Evolutionary conservation across 192 early-diverging fungal species (phyloP), one percentile per base, ranked within the genome.

Genomic region (Umbelopsis sp.): DNA sequence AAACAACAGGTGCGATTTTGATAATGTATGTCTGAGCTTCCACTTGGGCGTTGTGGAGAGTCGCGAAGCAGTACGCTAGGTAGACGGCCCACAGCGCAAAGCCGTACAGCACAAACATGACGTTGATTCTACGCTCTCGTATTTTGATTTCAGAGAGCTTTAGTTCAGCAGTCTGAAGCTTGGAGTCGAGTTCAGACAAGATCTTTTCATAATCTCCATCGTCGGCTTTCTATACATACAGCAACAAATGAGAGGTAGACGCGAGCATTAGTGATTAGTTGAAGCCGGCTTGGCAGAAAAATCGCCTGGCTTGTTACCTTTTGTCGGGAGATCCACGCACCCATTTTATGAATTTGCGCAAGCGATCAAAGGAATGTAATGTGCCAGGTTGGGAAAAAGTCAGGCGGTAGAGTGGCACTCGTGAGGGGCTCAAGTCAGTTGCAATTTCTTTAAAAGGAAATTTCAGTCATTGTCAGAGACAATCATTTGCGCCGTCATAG

Each of bases 131-230:
- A 27, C 80, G 84, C 61, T 91, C 85, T 3, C 87, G 78, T 10
- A 91, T 78, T 71, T 86, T 84, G 64, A 90, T 87, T 69, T 88
- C 90, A 46, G 86, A 84, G 47, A 91, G 82, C 77, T 85, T 78
- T 30, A 81, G 61, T 69, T 93, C 88, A 9, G 90, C 80, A 27
- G 78, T 83, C 55, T 90, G 79, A 50, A 88, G 86, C 47, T 90
- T 85, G 27, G 76, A 84, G 68, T 90, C 89, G 7, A 93, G 85
- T 46, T 88, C 84, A 27, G 86, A 87, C 22, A 91, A 80, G 71
- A 80, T 74, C 46, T 76, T 76, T 46, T 80, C 78, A 64, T 73
- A 80, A 46, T 75, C 74, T 33, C 64, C 75, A 16, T 73, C 69
- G 49, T 79, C 74, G 15, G 67, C 64, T 74, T 79, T 66, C 20